Conservation (phyloP, 2,329 filamentous ascomycete genomes). For the Dactylonectria macrodidyma region DNA sequence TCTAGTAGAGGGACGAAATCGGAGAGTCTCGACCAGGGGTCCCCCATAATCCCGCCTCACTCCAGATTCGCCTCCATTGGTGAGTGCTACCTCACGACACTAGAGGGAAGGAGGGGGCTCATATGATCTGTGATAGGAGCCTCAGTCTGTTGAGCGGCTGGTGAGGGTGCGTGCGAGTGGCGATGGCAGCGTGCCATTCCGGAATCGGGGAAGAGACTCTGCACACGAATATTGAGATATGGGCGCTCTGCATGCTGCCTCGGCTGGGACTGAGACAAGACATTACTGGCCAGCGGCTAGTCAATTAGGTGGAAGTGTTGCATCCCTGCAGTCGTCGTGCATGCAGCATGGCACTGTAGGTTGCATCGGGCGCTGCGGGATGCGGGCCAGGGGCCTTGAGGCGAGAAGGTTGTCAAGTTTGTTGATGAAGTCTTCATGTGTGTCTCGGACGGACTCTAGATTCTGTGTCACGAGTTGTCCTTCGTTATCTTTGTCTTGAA, state of each 20-base stretch:
- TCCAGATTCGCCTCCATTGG: background rate
- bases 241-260: background rate
- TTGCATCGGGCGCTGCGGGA: background rate
- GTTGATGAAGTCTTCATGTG: background rate
- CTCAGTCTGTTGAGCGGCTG: background rate
- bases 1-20: background rate
- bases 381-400: background rate
- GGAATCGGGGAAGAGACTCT: background rate
- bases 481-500: background rate
- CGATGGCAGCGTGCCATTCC: background rate
- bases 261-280: background rate
- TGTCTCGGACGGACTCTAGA: background rate
- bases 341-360: background rate
- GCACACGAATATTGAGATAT: background rate
- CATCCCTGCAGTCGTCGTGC: background rate
- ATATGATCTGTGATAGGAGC: background rate
- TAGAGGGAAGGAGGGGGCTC: background rate
- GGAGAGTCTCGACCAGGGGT: background rate
- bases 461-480: background rate
- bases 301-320: background rate
- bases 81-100: background rate
- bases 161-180: background rate
- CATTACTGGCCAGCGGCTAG: background rate
- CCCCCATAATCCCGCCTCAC: constrained; percentile 3
- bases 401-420: background rate